phyloP scores from a whole-genome alignment of 1,284 basidiomycete genomes.

The Sparassis latifolia region DNA sequence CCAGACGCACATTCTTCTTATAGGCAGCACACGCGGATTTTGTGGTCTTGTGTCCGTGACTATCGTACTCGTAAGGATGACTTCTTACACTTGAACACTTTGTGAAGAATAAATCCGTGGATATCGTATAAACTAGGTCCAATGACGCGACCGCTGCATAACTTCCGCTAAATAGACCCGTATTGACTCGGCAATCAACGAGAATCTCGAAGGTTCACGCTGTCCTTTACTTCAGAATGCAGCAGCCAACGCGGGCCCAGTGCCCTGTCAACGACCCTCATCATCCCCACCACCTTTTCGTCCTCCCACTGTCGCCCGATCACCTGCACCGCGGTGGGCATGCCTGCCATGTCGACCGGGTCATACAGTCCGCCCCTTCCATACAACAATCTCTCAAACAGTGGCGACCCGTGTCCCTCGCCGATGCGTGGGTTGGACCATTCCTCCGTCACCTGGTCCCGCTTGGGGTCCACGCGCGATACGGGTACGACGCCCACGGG shows the following conservation, averaged over 20 bases:
- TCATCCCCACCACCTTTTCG: conserved; percentile 79
- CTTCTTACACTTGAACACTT: too few species aligned
- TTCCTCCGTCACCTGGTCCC: conserved; percentile 55
- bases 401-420: conserved; percentile 37
- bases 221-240: too few species aligned
- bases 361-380: conserved; percentile 49
- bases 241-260: conserved; percentile 2
- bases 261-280: conserved; percentile 64
- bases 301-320: conserved; percentile 79
- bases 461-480: conserved; percentile 62
- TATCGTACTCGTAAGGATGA: too few species aligned
- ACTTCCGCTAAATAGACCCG: too few species aligned
- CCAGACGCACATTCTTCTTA: conserved; percentile 75
- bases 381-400: conserved; percentile 61
- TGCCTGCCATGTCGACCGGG: conserved; percentile 63
- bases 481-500: conserved; percentile 79
- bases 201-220: too few species aligned
- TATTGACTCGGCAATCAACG: too few species aligned
- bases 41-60: too few species aligned
- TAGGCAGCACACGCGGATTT: conserved; percentile 22
- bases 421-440: conserved; percentile 37
- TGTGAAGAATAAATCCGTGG: too few species aligned
- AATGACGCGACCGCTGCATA: too few species aligned
- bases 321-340: conserved; percentile 82
- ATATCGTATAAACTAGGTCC: too few species aligned